Percentiles rank a stretch among this genome's conserved stretches.
phyloP scores from a whole-genome alignment of 140 eudicot species.

The Senecio squalidus region DNA sequence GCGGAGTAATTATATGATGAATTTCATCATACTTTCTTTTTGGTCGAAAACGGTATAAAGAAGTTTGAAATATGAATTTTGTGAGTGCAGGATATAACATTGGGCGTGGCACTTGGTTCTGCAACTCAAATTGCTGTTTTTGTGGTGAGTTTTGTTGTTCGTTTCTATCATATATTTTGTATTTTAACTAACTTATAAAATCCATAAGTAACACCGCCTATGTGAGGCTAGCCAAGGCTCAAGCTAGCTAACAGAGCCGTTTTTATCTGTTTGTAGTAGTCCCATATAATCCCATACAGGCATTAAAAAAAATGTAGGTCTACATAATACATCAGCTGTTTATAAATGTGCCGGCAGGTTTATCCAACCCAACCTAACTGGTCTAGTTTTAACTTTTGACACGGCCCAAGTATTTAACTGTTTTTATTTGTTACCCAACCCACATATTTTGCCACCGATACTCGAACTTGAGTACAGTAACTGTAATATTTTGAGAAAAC shows the following conservation, averaged over 20 bases:
- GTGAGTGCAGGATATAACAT: slow-evolving; percentile 46
- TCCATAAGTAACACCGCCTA: background rate
- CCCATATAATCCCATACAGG: too few relatives aligned
- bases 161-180: background rate
- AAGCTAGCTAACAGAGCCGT: slow-evolving; percentile 3
- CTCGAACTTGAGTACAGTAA: too few relatives aligned
- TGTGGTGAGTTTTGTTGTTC: slow-evolving; percentile 34
- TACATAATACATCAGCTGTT: too few relatives aligned
- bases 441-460: too few relatives aligned
- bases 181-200: background rate
- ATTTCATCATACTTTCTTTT: background rate
- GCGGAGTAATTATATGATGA: background rate
- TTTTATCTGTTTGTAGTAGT: background rate
- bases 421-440: too few relatives aligned
- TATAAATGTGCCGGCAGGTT: too few relatives aligned
- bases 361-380: too few relatives aligned
- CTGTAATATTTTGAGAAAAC: too few relatives aligned
- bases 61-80: background rate
- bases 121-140: slow-evolving; percentile 68
- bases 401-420: too few relatives aligned
- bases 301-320: too few relatives aligned
- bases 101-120: slow-evolving; percentile 66
- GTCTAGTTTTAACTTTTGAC: too few relatives aligned
- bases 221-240: background rate
- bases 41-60: background rate